Evolutionary conservation across 176 grass and related monocot genomes (phyloP).

Genomic region (Pontederia paniculata): DNA sequence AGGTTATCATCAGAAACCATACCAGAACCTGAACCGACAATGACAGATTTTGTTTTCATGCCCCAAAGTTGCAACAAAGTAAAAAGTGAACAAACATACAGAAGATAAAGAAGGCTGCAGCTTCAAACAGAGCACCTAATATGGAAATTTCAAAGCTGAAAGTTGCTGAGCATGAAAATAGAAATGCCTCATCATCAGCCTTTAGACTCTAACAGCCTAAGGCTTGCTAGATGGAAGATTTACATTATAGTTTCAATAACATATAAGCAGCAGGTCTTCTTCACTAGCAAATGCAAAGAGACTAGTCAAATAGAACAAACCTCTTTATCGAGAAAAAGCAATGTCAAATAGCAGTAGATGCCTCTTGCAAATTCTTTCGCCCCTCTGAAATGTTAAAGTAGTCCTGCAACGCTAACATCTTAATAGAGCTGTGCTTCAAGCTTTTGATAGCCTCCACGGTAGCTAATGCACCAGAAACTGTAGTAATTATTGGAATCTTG

Average conservation of each 20-base stretch:
- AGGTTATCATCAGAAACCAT: no score
- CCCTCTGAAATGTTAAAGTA: constrained; percentile 52
- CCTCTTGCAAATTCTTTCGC: constrained; percentile 40
- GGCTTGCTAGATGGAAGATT: no score
- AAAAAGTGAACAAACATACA: no score
- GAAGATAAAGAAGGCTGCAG: no score
- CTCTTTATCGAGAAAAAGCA: constrained; percentile 8
- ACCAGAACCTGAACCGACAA: no score
- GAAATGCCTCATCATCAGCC: no score
- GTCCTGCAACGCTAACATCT: constrained; percentile 83
- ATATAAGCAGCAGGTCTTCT: neutral
- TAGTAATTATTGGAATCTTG: constrained; percentile 90
- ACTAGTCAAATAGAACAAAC: neutral
- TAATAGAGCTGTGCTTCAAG: constrained; percentile 61
- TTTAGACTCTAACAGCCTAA: no score
- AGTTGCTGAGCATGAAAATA: no score
- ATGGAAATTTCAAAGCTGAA: no score
- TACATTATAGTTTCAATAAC: neutral
- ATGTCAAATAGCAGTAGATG: constrained; percentile 35
- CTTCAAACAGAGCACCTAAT: no score
- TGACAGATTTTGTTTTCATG: no score
- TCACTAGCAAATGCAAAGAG: neutral
- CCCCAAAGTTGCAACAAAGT: no score
- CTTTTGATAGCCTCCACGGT: constrained; percentile 82
- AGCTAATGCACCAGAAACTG: constrained; percentile 77